Base-by-base conservation (phyloP, 345 rosid genomes). In the Turnera subulata region DNA sequence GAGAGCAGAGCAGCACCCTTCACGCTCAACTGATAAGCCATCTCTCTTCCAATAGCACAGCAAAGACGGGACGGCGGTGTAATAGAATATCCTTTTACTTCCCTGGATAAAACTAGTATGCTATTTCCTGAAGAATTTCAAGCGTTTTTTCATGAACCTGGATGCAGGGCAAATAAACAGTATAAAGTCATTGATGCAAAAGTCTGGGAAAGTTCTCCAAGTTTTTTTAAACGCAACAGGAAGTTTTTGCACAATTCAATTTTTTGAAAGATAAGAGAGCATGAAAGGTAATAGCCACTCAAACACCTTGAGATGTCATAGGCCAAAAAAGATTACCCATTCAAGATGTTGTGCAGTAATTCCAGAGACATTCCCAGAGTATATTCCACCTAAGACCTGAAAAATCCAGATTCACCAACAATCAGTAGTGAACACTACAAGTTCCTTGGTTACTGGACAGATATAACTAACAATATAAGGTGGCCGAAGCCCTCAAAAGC, bases 281-380 rank as follows among this genome's bases (percentile, higher is more conserved):
- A 52, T 15, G 45, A 40, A 11, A 11, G 23, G 12, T 20, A 47
- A 19, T 6, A n/a, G 2, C 20, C 48, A 45, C 22, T 17, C 22
- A 45, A 15, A 45, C 11, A 45, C 19, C 5, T 45, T 7, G 1
- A 4, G 25, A 2, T 40, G 4, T 3, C 11, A 40, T 10, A 10
- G 11, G 11, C 6, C 6, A 54, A 50, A 62, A 32, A 48, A 68
- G 39, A 61, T 75, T 68, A 89, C 97, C 95, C 95, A 89, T 80
- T 92, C 98, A 18, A 89, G 78, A 78, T 92, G 97, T 60, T 89
- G 98, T 66, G 94, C 97, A 0, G 96, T 89, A 61, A 89, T 81
- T 32, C 99, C 94, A 0, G 99, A 77, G 53, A 64, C 82, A 64
- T 80, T 92, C 56, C 96, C 94, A 0, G 79, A 68, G 45, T 89